A percentile compares a stretch with the other conserved stretches of the same genome.
Conservation (phyloP, 768 basidiomycete genomes). For the Tephrocybe sp. region DNA sequence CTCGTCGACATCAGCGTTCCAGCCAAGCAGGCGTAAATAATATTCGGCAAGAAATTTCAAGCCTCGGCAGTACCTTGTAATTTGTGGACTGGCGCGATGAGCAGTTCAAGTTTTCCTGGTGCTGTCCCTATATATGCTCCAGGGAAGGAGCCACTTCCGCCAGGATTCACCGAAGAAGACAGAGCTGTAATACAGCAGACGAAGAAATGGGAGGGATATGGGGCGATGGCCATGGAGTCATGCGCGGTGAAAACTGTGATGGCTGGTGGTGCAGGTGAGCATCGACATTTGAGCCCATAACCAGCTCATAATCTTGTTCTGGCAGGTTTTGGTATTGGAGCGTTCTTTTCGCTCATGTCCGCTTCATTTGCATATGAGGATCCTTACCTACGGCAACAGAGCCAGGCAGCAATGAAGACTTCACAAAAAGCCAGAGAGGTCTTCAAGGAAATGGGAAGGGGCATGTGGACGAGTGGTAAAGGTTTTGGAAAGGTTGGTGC, state of each 20-base stretch:
- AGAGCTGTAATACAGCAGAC: constrained; percentile 61
- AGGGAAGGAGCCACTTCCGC: constrained; percentile 87
- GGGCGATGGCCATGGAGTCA: constrained; percentile 76
- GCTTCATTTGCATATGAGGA: constrained; percentile 95
- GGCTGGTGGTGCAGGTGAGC: constrained; percentile 81
- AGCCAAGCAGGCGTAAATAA: constrained; percentile 12
- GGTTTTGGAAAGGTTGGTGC: constrained; percentile 95
- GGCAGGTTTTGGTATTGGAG: constrained; percentile 87
- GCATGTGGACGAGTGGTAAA: constrained; percentile 88
- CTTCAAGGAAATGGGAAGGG: constrained; percentile 92
- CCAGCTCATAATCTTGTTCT: not conserved
- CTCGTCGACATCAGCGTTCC: no score
- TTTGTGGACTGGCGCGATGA: constrained; percentile 16
- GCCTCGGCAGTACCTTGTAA: not conserved
- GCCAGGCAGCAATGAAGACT: constrained; percentile 54
- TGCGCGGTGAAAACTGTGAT: constrained; percentile 83
- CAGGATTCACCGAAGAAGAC: constrained; percentile 83
- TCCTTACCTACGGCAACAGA: constrained; percentile 71
- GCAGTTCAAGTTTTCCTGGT: constrained; percentile 30
- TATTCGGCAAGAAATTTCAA: constrained; percentile 13
- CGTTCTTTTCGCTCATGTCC: constrained; percentile 96
- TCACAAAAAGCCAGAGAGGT: constrained; percentile 82
- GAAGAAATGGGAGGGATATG: constrained; percentile 77
- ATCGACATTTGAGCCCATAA: not conserved
- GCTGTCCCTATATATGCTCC: constrained; percentile 77